Evolutionary conservation across 257 asterid species (phyloP), one percentile per base, ranked within the genome.

Genomic region (Lavandula angustifolia): DNA sequence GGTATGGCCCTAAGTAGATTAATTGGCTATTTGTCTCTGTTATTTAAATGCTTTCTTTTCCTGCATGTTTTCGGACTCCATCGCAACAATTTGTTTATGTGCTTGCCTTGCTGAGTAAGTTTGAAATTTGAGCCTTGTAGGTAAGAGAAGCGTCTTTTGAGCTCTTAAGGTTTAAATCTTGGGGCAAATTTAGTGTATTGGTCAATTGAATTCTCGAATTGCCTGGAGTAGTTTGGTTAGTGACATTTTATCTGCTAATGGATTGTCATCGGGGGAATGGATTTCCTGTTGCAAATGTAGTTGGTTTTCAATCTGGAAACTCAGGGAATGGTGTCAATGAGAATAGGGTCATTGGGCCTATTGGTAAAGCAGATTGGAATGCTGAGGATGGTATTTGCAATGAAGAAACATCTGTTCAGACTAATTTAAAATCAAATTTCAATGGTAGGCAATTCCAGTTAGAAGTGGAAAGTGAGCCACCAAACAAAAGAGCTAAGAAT

Each of bases 311-410:
- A 9, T 52, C 72, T 4, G 79, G 71, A 58, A 77, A 72, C 66
- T 53, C 68, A 5, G 42, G 55, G 33, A 68, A 68, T 54, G 62
- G 47, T 32, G 70, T 37, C 31, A 44, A 54, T 55, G 79, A 66
- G 33, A 69, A 71, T 64, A 62, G 75, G 83, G 81, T 71, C 35
- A 69, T 73, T 18, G 80, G 77, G 11, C 47, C 48, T 3, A 31
- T 7, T 12, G 78, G 79, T 65, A 75, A 53, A 62, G 76, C 70
- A n/a, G 61, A 72, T 60, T 74, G 80, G 76, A 82, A 77, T 9
- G 78, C 78, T 7, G 82, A 80, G 62, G 82, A 78, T 52, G 73
- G 37, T 37, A 74, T 60, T 14, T 70, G 77, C 79, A 60, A 71
- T 35, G 46, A 41, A 54, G 78, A 70, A 66, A 58, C 68, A 6